Evolutionary conservation across 768 basidiomycete species (phyloP), one percentile per base, ranked within the genome.

Genomic region (Neoboletus brunneissimus): DNA sequence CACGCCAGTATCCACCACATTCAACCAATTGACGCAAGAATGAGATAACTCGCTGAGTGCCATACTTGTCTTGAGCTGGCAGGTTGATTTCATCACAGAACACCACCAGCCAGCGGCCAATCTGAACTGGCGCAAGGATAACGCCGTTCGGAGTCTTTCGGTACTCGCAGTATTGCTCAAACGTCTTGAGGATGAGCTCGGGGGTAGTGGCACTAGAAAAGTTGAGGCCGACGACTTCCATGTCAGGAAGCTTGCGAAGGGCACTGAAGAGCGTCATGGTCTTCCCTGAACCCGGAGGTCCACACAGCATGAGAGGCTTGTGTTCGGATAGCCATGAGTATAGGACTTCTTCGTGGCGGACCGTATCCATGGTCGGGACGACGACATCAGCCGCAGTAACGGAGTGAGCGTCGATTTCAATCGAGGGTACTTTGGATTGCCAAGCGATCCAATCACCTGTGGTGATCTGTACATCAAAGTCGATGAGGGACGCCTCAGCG

Each of bases 61-160:
- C 97, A 66, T 99, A 99, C 74, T 94, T 96, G 79, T 99, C 97
- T 10, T 87, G 81, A 16, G 97, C 94, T 3, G 97, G 97, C 5
- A 99, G 77, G 68, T 99, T 99, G 79, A 99, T 98, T 73, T 99
- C 97, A 70, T 99, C 97, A 71, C 97, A 99, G 77, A 99, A 99
- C n/a, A 99, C 89, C 34, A 99, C 95, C 48, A 99, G 81, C 97
- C 97, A 99, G 45, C 94, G 87, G 27, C 96, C 96, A 59, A 98
- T 94, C 67, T 98, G 94, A 4, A 88, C 75, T 11, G 97, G 97
- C 4, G 97, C 88, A 51, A 99, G 84, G 46, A 98, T 84, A 46
- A 97, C 91, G n/a, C 97, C 97, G 65, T 94, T 98, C 13, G 97
- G 94, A 5, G 97, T 98, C 76, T 98, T 98, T 53, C 95, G 83